Conservation (phyloP, 1,284 basidiomycete genomes). For the Sanghuangporus sanghuang region DNA sequence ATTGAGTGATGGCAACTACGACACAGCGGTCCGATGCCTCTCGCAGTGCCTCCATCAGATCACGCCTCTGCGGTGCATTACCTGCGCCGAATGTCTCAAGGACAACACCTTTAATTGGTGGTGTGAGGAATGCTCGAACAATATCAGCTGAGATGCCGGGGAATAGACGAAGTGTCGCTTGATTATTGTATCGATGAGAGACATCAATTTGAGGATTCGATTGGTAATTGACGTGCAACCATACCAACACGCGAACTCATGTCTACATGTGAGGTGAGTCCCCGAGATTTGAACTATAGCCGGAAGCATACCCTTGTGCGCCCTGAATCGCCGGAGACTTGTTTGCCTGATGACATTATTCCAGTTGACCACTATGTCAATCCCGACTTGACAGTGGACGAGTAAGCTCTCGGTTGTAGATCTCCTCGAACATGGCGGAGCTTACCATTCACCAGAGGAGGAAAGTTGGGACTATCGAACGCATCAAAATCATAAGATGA, state of each 20-base stretch:
- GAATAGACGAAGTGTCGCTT: conserved; percentile 77
- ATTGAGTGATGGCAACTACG: conserved; percentile 90
- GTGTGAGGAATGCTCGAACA: conserved; percentile 66
- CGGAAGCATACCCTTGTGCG: conserved; percentile 60
- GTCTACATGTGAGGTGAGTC: conserved; percentile 34
- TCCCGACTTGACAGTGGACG: conserved; percentile 55
- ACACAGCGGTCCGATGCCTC: conserved; percentile 81
- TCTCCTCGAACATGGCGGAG: not conserved
- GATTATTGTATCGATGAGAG: not conserved
- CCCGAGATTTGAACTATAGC: not conserved
- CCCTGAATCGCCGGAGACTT: conserved; percentile 68
- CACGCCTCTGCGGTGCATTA: conserved; percentile 71
- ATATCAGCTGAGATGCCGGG: conserved; percentile 78
- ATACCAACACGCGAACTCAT: conserved; percentile 66
- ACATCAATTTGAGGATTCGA: not conserved
- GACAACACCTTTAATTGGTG: conserved; percentile 74
- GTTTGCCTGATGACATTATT: conserved; percentile 78
- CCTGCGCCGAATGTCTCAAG: conserved; percentile 90
- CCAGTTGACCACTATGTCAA: conserved; percentile 87
- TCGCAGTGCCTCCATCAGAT: conserved; percentile 64
- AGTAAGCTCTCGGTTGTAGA: not conserved
- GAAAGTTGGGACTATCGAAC: conserved; percentile 83
- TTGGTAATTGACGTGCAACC: conserved; percentile 39
- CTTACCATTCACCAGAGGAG: conserved; percentile 77
- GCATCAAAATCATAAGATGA: conserved; percentile 86